Evolutionary conservation across 2,329 filamentous ascomycete genomes (phyloP).

Genomic region (Hypoxylon rubiginosum): DNA sequence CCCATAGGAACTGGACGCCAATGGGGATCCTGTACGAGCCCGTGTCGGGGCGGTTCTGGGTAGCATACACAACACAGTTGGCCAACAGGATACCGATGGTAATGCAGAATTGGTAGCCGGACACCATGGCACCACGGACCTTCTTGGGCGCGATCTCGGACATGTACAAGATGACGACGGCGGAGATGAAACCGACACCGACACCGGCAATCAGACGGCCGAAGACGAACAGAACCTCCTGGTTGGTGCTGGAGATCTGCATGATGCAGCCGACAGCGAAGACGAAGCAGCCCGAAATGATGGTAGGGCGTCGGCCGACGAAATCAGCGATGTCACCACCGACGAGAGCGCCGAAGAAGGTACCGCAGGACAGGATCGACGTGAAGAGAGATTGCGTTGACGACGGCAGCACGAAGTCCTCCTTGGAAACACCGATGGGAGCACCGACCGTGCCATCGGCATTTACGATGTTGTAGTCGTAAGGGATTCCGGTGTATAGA

Average conservation of each 20-base stretch:
- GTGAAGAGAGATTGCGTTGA: slow-evolving; percentile 71
- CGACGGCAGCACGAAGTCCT: slow-evolving; percentile 59
- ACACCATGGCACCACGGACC: slow-evolving; percentile 78
- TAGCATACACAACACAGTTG: slow-evolving; percentile 76
- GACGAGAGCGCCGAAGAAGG: slow-evolving; percentile 75
- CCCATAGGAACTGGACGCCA: slow-evolving; percentile 72
- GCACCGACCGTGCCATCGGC: slow-evolving; percentile 20
- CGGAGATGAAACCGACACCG: slow-evolving; percentile 77
- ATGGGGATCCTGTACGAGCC: slow-evolving; percentile 80
- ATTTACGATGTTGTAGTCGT: slow-evolving; percentile 46
- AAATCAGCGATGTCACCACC: slow-evolving; percentile 76
- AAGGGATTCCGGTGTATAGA: slow-evolving; percentile 57
- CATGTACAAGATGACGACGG: slow-evolving; percentile 80
- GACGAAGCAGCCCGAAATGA: slow-evolving; percentile 70
- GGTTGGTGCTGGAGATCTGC: slow-evolving; percentile 67
- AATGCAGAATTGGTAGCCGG: slow-evolving; percentile 83
- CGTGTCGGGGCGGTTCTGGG: slow-evolving; percentile 69
- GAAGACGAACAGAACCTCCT: slow-evolving; percentile 68
- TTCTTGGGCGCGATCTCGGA: slow-evolving; percentile 71
- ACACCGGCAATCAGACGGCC: slow-evolving; percentile 75
- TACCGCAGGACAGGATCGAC: slow-evolving; percentile 74
- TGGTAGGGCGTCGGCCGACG: slow-evolving; percentile 71
- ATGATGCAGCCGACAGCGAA: slow-evolving; percentile 72
- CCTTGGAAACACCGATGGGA: slow-evolving; percentile 46
- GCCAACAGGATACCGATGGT: slow-evolving; percentile 79